Evolutionary conservation across 306 rosid genomes (phyloP).

Genomic region (Malus sieversii): DNA sequence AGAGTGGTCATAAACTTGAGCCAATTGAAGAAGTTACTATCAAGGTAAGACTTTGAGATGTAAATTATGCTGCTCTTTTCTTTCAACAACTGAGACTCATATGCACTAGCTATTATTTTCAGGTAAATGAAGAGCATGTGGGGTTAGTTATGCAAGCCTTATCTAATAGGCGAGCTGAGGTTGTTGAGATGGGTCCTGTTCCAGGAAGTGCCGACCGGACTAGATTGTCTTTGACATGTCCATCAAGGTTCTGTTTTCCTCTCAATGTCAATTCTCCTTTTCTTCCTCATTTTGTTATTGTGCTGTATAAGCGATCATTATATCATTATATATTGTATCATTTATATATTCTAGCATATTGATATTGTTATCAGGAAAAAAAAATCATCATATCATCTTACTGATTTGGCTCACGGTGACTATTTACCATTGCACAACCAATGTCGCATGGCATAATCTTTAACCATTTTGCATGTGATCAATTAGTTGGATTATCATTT

Average conservation of each 20-base stretch:
- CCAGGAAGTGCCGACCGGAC: constrained; percentile 80
- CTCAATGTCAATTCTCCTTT: constrained; percentile 1
- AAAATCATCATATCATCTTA: neutral
- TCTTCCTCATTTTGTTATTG: neutral
- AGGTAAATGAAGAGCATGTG: constrained; percentile 94
- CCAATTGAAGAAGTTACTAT: constrained; percentile 94
- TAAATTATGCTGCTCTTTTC: neutral
- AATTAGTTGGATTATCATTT: neutral
- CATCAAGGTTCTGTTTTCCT: constrained; percentile 57
- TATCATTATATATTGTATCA: neutral
- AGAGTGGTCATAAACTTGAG: constrained; percentile 68
- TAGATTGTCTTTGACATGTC: constrained; percentile 76
- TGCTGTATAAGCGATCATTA: neutral
- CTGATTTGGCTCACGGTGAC: neutral
- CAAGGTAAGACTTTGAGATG: constrained; percentile 49
- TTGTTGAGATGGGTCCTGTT: constrained; percentile 93
- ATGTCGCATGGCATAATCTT: neutral
- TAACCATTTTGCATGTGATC: neutral
- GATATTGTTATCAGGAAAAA: neutral
- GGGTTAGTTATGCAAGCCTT: constrained; percentile 95
- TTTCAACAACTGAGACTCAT: constrained; percentile 8
- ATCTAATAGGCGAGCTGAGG: constrained; percentile 90
- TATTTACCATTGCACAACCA: neutral
- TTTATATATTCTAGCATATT: neutral
- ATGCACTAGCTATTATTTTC: constrained; percentile 17